Conservation (phyloP, 192 early-diverging fungal species). For the Entomortierella parvispora region DNA sequence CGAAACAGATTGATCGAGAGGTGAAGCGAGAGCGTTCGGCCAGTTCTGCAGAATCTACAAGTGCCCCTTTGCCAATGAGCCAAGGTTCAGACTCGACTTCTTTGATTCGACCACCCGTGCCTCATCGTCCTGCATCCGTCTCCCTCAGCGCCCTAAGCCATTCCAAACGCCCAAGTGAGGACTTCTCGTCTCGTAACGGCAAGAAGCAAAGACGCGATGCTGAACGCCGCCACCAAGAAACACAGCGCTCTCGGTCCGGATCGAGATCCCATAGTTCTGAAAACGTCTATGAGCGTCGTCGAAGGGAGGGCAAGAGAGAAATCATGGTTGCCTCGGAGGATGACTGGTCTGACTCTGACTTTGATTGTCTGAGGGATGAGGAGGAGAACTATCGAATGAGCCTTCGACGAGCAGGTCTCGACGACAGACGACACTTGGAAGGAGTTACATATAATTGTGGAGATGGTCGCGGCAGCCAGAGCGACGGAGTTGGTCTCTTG, state of each 20-base stretch:
- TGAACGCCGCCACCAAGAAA: neutral
- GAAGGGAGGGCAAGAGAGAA: slow-evolving; percentile 23
- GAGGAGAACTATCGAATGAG: slow-evolving; percentile 37
- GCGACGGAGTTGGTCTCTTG: neutral
- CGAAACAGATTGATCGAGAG: no score
- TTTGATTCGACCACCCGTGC: neutral
- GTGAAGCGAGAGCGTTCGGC: no score
- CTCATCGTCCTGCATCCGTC: slow-evolving; percentile 9
- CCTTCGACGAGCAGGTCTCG: no score
- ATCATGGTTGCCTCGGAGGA: slow-evolving; percentile 32
- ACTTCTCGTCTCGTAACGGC: slow-evolving; percentile 14
- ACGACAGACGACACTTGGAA: no score
- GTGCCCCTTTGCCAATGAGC: no score
- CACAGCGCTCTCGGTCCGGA: neutral
- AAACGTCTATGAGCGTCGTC: slow-evolving; percentile 12
- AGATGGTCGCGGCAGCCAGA: no score
- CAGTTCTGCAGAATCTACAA: no score
- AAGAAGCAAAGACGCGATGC: slow-evolving; percentile 26
- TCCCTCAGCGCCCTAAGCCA: slow-evolving; percentile 39
- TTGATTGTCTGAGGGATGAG: slow-evolving; percentile 39
- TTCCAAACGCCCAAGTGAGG: slow-evolving; percentile 20
- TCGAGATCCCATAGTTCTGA: neutral
- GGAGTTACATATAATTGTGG: neutral
- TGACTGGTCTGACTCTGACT: slow-evolving; percentile 39
- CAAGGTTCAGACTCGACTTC: neutral